A percentile compares a stretch with the other conserved stretches of the same genome.
Evolutionary conservation across 352 stramenopile genomes (phyloP).

Genomic region (Phytophthora europaea): DNA sequence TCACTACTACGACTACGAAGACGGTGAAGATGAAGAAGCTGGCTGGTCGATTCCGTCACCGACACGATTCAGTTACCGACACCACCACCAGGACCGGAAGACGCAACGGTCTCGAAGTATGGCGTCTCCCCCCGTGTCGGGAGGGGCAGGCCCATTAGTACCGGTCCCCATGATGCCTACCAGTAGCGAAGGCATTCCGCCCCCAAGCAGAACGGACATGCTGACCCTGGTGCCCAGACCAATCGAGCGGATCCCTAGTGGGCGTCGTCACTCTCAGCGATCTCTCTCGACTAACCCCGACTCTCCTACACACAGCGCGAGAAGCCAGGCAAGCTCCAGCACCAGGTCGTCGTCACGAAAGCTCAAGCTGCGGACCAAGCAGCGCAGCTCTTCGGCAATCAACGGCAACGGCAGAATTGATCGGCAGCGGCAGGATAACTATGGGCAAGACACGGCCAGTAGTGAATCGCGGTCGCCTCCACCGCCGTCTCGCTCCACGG

Average conservation of each 20-base stretch:
- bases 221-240: conserved; percentile 4
- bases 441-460: conserved; percentile 32
- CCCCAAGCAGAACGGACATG: conserved; percentile 11
- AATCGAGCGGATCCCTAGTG: conserved; percentile 31
- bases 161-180: conserved; percentile 29
- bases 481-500: conserved; percentile 14
- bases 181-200: conserved; percentile 35
- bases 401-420: conserved; percentile 14
- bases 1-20: conserved; percentile 14
- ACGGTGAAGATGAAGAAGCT: conserved; percentile 22
- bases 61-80: conserved; percentile 7
- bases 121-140: conserved; percentile 26
- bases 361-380: conserved; percentile 19
- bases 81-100: conserved; percentile 14
- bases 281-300: conserved; percentile 14
- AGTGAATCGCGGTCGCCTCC: conserved; percentile 37
- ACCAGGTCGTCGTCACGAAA: conserved; percentile 25
- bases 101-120: conserved; percentile 21
- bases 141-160: conserved; percentile 22
- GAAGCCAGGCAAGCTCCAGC: conserved; percentile 31
- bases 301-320: conserved; percentile 33
- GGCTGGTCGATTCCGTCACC: conserved; percentile 38
- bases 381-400: conserved; percentile 23
- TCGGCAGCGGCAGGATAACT: conserved; percentile 12
- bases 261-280: conserved; percentile 20